A percentile compares a stretch with the other conserved stretches of the same genome.
Conservation (phyloP, 2,329 filamentous ascomycete species). For the Plectosphaerella sp. region DNA sequence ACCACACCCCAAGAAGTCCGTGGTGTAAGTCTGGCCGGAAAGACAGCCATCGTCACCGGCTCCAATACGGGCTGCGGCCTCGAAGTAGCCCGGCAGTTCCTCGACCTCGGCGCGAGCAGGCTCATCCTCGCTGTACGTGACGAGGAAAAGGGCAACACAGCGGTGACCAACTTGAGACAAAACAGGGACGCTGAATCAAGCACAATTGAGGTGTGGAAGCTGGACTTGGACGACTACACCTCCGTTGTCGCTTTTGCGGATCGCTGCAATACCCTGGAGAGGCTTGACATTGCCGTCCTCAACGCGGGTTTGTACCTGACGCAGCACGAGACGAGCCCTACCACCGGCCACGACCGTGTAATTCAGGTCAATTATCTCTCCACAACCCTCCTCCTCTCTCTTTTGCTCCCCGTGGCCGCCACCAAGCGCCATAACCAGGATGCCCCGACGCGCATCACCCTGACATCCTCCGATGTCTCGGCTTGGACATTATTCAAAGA, state of each 20-base stretch:
- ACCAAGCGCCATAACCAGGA: slow-evolving; percentile 14
- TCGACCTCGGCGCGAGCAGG: slow-evolving; percentile 15
- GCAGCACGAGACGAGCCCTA: slow-evolving; percentile 16
- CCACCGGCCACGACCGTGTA: slow-evolving; percentile 32
- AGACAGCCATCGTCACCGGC: slow-evolving; percentile 26
- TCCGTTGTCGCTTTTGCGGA: slow-evolving; percentile 31
- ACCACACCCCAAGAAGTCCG: neutral
- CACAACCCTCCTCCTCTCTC: slow-evolving; percentile 40
- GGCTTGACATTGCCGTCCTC: slow-evolving; percentile 33
- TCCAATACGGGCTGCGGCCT: slow-evolving; percentile 28
- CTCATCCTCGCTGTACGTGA: neutral
- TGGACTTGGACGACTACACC: slow-evolving; percentile 33
- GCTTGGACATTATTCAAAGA: slow-evolving; percentile 14
- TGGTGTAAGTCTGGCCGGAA: slow-evolving; percentile 8
- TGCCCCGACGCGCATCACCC: slow-evolving; percentile 12
- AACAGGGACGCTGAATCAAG: slow-evolving; percentile 34
- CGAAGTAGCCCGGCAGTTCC: slow-evolving; percentile 26
- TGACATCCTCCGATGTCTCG: slow-evolving; percentile 18
- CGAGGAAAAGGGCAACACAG: neutral
- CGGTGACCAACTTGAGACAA: slow-evolving; percentile 17
- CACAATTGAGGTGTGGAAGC: slow-evolving; percentile 32
- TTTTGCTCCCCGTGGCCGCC: slow-evolving; percentile 42
- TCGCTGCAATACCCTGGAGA: slow-evolving; percentile 22
- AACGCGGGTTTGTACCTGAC: slow-evolving; percentile 21
- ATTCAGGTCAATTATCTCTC: slow-evolving; percentile 50